Base-by-base conservation (phyloP, 2,329 filamentous ascomycete species). In the Aureobasidium subglaciale region DNA sequence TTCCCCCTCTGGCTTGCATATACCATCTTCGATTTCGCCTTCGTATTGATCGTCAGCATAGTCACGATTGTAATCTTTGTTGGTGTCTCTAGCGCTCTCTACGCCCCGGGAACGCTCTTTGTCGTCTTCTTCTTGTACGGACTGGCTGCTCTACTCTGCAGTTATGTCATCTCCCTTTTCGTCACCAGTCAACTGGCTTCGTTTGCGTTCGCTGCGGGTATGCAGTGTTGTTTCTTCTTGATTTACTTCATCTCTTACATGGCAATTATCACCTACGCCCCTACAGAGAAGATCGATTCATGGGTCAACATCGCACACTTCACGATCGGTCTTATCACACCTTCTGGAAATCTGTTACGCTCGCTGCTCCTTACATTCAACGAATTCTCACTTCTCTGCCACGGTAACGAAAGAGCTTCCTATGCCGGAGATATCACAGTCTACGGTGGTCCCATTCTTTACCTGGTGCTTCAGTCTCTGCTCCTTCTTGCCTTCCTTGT, bases 1-100 rank as follows among this genome's bases (percentile, higher is more conserved):
- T 75, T 88, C 8, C 89, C 90, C 0, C 75, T 96, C 1, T 96
- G 92, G 91, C 71, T 88, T 5, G 88, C 91, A 1, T 95, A 96
- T 65, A 76, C 87, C 1, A 65, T 77, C 0, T 95, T 96, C 65
- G 91, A 96, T 71, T 90, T 91, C 60, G 67, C 81, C 40, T 83
- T 95, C 56, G 84, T 90, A 1, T 66, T 95, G 13, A 63, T 82
- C 3, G 80, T 84, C 24, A 84, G 85, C 18, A 83, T 83, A 7
- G 64, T 93, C 9, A 78, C 82, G 8, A 82, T 84, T 20, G 81
- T 82, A 24, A 81, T 95, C 20, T 90, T 90, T 69, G 81, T 78
- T 1, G 70, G 80, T 22, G 76, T 75, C 22, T 84, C 84, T 0
- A 67, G 76, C 55, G 78, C 85, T 5, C 95, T 88, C 84, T 96